phyloP scores from a whole-genome alignment of 441 rosid genomes.

The Mallotus japonicus region DNA sequence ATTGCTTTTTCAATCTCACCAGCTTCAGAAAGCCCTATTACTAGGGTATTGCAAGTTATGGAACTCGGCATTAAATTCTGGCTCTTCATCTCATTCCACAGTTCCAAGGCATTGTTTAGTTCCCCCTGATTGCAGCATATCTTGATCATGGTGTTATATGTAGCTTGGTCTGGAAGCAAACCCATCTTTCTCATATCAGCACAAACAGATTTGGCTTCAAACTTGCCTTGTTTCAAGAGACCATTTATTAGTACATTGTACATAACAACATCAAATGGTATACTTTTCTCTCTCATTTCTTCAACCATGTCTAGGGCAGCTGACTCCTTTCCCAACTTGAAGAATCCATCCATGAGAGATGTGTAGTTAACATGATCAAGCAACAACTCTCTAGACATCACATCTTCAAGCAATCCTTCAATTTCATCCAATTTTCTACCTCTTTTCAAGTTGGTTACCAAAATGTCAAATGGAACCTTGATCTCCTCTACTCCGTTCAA shows the following conservation, averaged over 20 bases:
- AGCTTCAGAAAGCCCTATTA: constrained; percentile 49
- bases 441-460: constrained; percentile 71
- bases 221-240: constrained; percentile 57
- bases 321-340: constrained; percentile 68
- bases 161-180: constrained; percentile 59
- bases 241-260: constrained; percentile 81
- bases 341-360: constrained; percentile 87
- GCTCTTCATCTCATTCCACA: constrained; percentile 77
- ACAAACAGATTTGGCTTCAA: constrained; percentile 52
- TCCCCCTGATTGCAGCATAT: constrained; percentile 61
- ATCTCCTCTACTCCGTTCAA: constrained; percentile 56
- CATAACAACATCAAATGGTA: constrained; percentile 71
- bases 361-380: constrained; percentile 85
- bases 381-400: constrained; percentile 52
- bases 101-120: constrained; percentile 46
- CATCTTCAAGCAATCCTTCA: constrained; percentile 44
- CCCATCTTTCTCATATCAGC: constrained; percentile 66
- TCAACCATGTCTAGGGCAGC: constrained; percentile 64
- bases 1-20: constrained; percentile 57
- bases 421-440: constrained; percentile 55
- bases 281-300: constrained; percentile 65
- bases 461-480: constrained; percentile 57
- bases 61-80: constrained; percentile 53
- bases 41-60: constrained; percentile 62
- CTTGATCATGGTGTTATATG: constrained; percentile 75